Percentiles rank a stretch among this genome's conserved stretches.
These are phyloP conservation scores for Trichoderma harzianum DNA, from an alignment of 2,329 filamentous ascomycete genomes.

Conservation along the genomic window DNA sequence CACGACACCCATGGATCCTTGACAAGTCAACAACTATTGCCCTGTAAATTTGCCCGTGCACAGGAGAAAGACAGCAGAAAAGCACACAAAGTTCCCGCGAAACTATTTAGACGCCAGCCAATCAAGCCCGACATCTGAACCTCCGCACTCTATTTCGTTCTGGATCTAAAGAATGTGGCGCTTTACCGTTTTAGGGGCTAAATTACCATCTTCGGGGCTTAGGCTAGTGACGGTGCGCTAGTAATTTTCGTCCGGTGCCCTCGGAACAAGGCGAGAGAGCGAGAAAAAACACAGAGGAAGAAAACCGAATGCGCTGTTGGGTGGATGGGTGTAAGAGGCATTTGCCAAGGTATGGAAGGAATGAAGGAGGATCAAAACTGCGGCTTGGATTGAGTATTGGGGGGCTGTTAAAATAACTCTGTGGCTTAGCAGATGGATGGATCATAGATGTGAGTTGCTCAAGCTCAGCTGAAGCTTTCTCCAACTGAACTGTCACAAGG, in stretches of 20 bases:
- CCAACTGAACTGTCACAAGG: not conserved
- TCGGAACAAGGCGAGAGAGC: not conserved
- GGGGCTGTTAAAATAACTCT: not conserved
- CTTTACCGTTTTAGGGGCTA: not conserved
- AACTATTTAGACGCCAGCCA: not conserved
- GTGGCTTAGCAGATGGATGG: not conserved
- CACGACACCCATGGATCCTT: not conserved
- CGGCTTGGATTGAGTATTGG: not conserved
- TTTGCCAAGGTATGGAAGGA: not conserved
- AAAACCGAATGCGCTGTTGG: not conserved
- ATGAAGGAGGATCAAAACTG: not conserved
- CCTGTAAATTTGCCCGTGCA: not conserved
- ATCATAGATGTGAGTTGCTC: too few species aligned
- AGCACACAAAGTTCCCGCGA: not conserved
- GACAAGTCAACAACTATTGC: not conserved
- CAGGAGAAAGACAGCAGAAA: not conserved
- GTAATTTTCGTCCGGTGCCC: not conserved
- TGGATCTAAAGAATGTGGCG: not conserved
- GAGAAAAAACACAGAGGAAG: not conserved
- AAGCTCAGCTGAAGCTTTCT: not conserved
- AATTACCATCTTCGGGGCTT: not conserved
- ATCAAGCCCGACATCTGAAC: not conserved
- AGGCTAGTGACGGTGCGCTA: not conserved
- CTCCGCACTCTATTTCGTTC: not conserved
- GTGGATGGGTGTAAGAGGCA: too few species aligned